These are phyloP conservation scores for Cordyceps fumosorosea DNA, from an alignment of 2,329 filamentous ascomycete species.

Conservation along the genomic window DNA sequence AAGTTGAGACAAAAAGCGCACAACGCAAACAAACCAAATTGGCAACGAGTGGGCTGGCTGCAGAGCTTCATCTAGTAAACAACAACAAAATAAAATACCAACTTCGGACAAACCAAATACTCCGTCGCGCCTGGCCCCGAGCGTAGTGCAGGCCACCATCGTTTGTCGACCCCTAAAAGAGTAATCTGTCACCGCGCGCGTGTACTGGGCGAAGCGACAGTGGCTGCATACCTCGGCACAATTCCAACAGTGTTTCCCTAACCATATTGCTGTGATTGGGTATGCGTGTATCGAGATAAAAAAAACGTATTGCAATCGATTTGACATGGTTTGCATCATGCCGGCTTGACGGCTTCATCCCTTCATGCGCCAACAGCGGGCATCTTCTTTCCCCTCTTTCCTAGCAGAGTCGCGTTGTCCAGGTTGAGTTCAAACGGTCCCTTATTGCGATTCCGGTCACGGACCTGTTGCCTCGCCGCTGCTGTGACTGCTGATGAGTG, in stretches of 20 bases:
- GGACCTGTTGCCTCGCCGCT: slow-evolving; percentile 74
- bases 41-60: slow-evolving; percentile 3
- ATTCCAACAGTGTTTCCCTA: not conserved
- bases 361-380: slow-evolving; percentile 36
- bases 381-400: slow-evolving; percentile 56
- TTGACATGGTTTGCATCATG: not conserved
- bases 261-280: not conserved
- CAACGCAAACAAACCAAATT: slow-evolving; percentile 2
- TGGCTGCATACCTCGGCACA: not conserved
- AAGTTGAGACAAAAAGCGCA: not conserved
- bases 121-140: slow-evolving; percentile 8
- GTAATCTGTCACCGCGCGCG: not conserved
- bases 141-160: not conserved
- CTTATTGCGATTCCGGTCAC: slow-evolving; percentile 59
- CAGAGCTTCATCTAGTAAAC: slow-evolving; percentile 1
- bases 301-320: not conserved
- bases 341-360: slow-evolving; percentile 6
- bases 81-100: not conserved
- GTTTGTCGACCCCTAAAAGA: not conserved
- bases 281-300: slow-evolving; percentile 7
- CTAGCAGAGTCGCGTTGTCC: slow-evolving; percentile 83
- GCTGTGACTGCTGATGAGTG: slow-evolving; percentile 79
- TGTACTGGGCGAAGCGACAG: not conserved
- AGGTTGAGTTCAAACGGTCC: slow-evolving; percentile 88
- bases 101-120: not conserved